These are phyloP conservation scores for Fusarium torreyae DNA, from an alignment of 2,329 filamentous ascomycete species.

Conservation along the genomic window DNA sequence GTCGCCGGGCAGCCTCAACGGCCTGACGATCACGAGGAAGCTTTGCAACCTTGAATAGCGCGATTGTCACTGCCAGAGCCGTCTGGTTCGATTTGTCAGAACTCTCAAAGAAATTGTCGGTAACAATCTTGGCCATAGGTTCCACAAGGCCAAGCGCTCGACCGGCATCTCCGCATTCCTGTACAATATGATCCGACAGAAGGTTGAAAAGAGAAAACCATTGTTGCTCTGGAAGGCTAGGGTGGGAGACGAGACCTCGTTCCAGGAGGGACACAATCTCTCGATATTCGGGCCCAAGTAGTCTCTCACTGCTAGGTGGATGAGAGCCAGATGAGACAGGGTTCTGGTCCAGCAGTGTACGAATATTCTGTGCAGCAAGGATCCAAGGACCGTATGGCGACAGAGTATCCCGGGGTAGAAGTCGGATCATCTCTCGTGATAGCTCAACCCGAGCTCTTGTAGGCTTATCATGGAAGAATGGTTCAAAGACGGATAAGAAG, in stretches of 20 bases:
- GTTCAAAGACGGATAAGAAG: slow-evolving; percentile 67
- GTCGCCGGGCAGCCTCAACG: slow-evolving; percentile 75
- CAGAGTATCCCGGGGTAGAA: slow-evolving; percentile 61
- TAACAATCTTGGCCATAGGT: slow-evolving; percentile 73
- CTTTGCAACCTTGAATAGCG: slow-evolving; percentile 63
- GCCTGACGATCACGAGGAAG: slow-evolving; percentile 74
- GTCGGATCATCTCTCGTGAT: slow-evolving; percentile 66
- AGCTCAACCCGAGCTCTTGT: slow-evolving; percentile 62
- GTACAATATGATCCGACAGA: slow-evolving; percentile 69
- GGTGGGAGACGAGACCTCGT: slow-evolving; percentile 68
- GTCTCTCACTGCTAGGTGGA: slow-evolving; percentile 55
- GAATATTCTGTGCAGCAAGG: slow-evolving; percentile 64
- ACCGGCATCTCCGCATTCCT: slow-evolving; percentile 77
- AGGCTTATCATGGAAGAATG: slow-evolving; percentile 70
- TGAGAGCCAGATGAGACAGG: slow-evolving; percentile 39
- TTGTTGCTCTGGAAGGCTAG: slow-evolving; percentile 61
- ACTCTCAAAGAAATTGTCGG: slow-evolving; percentile 53
- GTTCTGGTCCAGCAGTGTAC: slow-evolving; percentile 58
- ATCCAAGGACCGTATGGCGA: slow-evolving; percentile 67
- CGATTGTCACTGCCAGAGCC: slow-evolving; percentile 56
- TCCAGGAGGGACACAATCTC: slow-evolving; percentile 78
- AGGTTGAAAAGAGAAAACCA: slow-evolving; percentile 72
- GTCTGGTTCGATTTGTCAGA: slow-evolving; percentile 42
- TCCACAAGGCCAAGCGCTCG: slow-evolving; percentile 79
- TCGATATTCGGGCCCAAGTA: slow-evolving; percentile 78